Evolutionary conservation across 1,139 yeast species (phyloP).

Genomic region (Magnusiomyces ingens): DNA sequence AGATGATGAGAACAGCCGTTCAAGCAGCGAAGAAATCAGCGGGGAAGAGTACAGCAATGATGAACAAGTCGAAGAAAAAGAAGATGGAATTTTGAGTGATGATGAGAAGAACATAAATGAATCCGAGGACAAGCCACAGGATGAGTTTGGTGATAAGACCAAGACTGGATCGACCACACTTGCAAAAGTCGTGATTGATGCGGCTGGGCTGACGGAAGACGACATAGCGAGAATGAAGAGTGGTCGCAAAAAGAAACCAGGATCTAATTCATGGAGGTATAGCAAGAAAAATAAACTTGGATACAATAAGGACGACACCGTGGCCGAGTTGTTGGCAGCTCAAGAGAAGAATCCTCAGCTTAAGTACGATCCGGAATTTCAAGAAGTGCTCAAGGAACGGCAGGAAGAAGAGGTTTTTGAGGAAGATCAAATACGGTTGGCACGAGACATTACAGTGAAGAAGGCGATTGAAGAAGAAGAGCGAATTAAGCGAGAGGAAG

Average conservation of each 20-base stretch:
- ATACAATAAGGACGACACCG: conserved; percentile 1
- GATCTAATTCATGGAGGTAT: conserved; percentile 14
- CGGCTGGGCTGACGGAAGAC: not conserved
- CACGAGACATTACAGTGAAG: not conserved
- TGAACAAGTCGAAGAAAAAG: not conserved
- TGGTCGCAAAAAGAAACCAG: conserved; percentile 7
- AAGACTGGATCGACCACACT: not conserved
- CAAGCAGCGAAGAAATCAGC: too few species aligned
- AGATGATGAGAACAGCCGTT: not conserved
- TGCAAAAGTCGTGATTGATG: not conserved
- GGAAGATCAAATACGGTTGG: conserved; percentile 2
- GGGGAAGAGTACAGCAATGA: not conserved
- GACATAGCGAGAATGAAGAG: not conserved
- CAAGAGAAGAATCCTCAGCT: not conserved
- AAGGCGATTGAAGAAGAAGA: conserved; percentile 11
- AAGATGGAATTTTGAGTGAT: conserved; percentile 5
- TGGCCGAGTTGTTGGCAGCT: not conserved
- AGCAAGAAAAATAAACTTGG: not conserved
- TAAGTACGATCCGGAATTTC: conserved; percentile 1
- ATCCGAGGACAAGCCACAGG: not conserved
- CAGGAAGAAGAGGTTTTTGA: conserved; percentile 9
- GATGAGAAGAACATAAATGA: not conserved
- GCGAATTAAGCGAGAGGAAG: conserved; percentile 1
- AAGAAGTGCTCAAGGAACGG: not conserved
- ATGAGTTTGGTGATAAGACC: not conserved